Evolutionary conservation across 2,329 filamentous ascomycete genomes (phyloP).

Genomic region (Coleophoma crateriformis): DNA sequence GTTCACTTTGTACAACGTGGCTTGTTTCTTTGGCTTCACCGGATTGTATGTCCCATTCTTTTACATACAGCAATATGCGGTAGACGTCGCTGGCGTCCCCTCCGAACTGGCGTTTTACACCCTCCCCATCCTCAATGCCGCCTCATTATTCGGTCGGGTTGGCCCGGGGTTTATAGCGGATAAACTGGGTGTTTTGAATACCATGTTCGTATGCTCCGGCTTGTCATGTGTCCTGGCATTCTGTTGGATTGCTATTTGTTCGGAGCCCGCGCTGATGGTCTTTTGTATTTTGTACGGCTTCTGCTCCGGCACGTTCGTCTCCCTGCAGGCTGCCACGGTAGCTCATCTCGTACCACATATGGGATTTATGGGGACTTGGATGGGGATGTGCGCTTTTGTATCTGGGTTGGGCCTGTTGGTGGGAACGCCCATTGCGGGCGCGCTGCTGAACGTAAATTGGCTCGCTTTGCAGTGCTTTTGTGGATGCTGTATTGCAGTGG

Average conservation of each 20-base stretch:
- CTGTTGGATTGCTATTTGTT: slow-evolving; percentile 36
- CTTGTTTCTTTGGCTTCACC: slow-evolving; percentile 34
- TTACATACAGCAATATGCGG: slow-evolving; percentile 33
- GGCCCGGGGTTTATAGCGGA: slow-evolving; percentile 45
- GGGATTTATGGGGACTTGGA: slow-evolving; percentile 2
- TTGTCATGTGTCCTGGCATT: slow-evolving; percentile 2
- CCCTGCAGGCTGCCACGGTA: background rate
- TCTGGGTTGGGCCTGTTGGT: background rate
- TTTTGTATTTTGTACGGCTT: slow-evolving; percentile 62
- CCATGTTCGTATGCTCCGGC: slow-evolving; percentile 22
- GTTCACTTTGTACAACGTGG: slow-evolving; percentile 27
- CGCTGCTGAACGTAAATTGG: background rate
- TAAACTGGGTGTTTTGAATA: slow-evolving; percentile 43
- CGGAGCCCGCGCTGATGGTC: slow-evolving; percentile 45
- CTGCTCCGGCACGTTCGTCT: slow-evolving; percentile 42
- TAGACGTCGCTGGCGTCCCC: slow-evolving; percentile 35
- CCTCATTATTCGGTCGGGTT: slow-evolving; percentile 45
- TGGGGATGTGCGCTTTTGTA: slow-evolving; percentile 2
- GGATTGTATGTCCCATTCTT: slow-evolving; percentile 45
- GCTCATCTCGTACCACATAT: slow-evolving; percentile 1
- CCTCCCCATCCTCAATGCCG: slow-evolving; percentile 43
- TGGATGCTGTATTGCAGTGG: background rate
- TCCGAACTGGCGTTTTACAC: slow-evolving; percentile 40
- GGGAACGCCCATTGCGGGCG: slow-evolving; percentile 5
- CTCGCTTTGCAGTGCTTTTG: background rate